Evolutionary conservation across 2,329 filamentous ascomycete species (phyloP).

Genomic region (Talaromyces marneffei): DNA sequence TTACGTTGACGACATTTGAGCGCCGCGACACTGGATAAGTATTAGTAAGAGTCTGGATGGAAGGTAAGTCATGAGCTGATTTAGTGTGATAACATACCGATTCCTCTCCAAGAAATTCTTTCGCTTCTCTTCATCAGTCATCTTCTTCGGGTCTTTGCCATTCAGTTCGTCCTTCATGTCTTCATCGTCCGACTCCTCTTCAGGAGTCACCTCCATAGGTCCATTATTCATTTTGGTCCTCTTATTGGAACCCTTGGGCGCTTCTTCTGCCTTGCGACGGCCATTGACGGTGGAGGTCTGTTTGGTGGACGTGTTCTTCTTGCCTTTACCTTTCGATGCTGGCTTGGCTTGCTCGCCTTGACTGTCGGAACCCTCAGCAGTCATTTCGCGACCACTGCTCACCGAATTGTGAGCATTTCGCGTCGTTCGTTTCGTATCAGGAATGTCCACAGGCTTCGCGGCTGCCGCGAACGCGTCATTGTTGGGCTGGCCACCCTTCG

Average conservation of each 20-base stretch:
- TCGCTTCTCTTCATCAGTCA: conserved; percentile 97
- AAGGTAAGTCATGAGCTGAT: background rate
- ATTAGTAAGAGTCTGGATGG: background rate
- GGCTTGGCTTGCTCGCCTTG: conserved; percentile 63
- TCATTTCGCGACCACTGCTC: conserved; percentile 60
- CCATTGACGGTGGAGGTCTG: conserved; percentile 51
- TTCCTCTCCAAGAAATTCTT: conserved; percentile 98
- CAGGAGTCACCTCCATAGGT: conserved; percentile 34
- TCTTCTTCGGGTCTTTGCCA: conserved; percentile 64
- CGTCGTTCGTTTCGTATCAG: conserved; percentile 34
- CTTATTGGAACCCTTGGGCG: conserved; percentile 65
- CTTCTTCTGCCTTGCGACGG: conserved; percentile 72
- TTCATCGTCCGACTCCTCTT: conserved; percentile 51
- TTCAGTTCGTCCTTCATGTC: conserved; percentile 46
- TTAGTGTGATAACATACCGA: conserved; percentile 56
- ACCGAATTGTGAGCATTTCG: conserved; percentile 42
- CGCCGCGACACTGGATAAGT: conserved; percentile 68
- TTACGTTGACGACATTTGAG: conserved; percentile 96
- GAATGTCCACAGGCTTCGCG: conserved; percentile 34
- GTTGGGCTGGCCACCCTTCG: conserved; percentile 56
- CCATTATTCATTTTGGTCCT: conserved; percentile 60
- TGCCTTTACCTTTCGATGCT: conserved; percentile 60
- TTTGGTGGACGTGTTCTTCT: conserved; percentile 54
- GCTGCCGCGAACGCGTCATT: conserved; percentile 50
- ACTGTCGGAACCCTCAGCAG: conserved; percentile 66